phyloP scores from a whole-genome alignment of 768 basidiomycete genomes.

The Pluteus cervinus region DNA sequence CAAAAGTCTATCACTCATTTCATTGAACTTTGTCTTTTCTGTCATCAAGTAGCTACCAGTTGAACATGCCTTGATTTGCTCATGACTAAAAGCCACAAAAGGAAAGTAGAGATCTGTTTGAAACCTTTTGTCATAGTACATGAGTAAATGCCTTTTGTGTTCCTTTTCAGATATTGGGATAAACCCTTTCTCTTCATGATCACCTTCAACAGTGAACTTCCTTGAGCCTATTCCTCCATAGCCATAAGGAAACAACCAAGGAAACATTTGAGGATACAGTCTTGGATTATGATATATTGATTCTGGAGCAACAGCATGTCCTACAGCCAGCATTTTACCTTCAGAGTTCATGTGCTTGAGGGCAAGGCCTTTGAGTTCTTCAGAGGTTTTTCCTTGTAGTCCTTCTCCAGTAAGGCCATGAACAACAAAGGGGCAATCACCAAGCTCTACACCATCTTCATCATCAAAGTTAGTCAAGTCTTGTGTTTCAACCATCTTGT shows the following conservation, averaged over 20 bases:
- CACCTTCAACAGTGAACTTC: too few relatives aligned
- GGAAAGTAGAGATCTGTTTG: slow-evolving; percentile 30
- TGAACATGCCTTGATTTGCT: slow-evolving; percentile 25
- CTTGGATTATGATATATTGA: slow-evolving; percentile 13
- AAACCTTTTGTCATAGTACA: slow-evolving; percentile 34
- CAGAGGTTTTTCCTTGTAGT: slow-evolving; percentile 5
- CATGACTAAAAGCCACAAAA: slow-evolving; percentile 33
- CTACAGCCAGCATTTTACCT: slow-evolving; percentile 20
- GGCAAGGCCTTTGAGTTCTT: slow-evolving; percentile 14
- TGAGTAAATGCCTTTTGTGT: slow-evolving; percentile 19
- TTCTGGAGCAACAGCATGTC: slow-evolving; percentile 14
- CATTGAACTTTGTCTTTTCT: slow-evolving; percentile 17
- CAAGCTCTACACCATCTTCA: slow-evolving; percentile 15
- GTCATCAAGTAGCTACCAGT: slow-evolving; percentile 21
- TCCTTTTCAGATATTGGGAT: slow-evolving; percentile 10
- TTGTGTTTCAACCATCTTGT: slow-evolving; percentile 8
- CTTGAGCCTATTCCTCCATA: too few relatives aligned
- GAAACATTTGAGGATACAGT: too few relatives aligned
- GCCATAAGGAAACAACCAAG: too few relatives aligned
- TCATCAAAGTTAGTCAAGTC: slow-evolving; percentile 13
- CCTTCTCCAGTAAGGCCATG: slow-evolving; percentile 17
- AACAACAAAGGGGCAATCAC: slow-evolving; percentile 27
- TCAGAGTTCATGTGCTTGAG: slow-evolving; percentile 17
- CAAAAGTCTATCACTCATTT: slow-evolving; percentile 16
- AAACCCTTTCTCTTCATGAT: too few relatives aligned